Base-by-base conservation (phyloP, 2,329 filamentous ascomycete genomes). In the Sodiomyces alkalinus region DNA sequence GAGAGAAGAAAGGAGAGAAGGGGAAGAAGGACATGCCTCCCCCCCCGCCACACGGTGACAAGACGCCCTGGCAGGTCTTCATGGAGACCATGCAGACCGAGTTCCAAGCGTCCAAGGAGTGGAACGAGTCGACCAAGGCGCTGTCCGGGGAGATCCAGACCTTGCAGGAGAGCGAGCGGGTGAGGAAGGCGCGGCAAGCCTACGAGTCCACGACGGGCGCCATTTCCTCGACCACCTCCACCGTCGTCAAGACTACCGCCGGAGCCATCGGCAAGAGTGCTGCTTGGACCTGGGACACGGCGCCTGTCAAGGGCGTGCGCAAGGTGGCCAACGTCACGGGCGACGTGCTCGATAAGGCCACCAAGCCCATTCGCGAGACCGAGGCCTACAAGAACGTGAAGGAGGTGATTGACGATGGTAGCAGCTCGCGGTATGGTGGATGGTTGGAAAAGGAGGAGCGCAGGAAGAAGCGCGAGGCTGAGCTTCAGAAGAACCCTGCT, bases 41-140 rank as follows among this genome's bases (percentile, higher is more conserved):
- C 14, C 87, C 86, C 10, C 87, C 90, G n/a, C 87, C 86, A 13
- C 90, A 98, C 48, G 90, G 90, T 35, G 85, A 93, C 60, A 98
- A 98, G 64, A 90, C 87, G 3, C 90, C 90, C 30, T 96, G 90
- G 86, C 83, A 96, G 52, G 90, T 98, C 18, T 98, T 98, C 60
- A 82, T 82, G 47, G 90, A 98, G 49, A 98, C 90, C n/a, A 72
- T 98, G 56, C 74, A 82, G 52, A 68, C 66, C 32, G 90, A 98
- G 56, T 92, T 98, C 58, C 85, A 94, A 54, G 80, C 83, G 29
- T 96, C 86, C 11, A 93, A 96, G 50, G 90, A 98, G 53, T 98
- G 90, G 90, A 93, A 98, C 47, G 90, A 98, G 49, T 92, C 83
- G 23, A 98, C 87, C 22, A 96, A 98, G 60, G 82, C 90, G 40